A percentile compares a stretch with the other conserved stretches of the same genome.
Evolutionary conservation across 495 filamentous ascomycete genomes (phyloP).

Genomic region (Trichoderma gamsii): DNA sequence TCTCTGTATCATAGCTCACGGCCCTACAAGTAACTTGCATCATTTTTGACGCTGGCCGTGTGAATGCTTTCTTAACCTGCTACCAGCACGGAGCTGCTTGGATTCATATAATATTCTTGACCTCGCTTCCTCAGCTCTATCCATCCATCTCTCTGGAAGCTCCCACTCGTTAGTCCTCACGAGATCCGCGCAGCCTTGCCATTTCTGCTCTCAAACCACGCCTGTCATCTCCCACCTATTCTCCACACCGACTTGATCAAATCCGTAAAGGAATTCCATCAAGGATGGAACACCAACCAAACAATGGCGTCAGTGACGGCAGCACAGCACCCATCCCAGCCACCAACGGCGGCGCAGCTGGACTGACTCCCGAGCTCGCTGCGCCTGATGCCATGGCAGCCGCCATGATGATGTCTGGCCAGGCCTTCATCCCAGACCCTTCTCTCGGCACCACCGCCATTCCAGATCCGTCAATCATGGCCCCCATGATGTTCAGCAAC

Average conservation of each 20-base stretch:
- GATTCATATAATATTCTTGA: background rate
- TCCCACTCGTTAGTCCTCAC: background rate
- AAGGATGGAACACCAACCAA: background rate
- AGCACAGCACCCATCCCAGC: background rate
- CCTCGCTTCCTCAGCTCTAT: background rate
- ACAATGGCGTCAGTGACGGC: background rate
- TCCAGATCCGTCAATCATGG: background rate
- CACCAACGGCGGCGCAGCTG: background rate
- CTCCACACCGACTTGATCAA: background rate
- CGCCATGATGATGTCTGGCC: conserved; percentile 1
- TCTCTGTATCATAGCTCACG: background rate
- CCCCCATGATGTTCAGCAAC: conserved; percentile 6
- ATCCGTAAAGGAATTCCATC: background rate
- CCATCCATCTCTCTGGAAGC: background rate
- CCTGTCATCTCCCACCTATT: background rate
- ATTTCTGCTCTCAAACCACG: background rate
- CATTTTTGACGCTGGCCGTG: background rate
- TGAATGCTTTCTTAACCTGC: background rate
- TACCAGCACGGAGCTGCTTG: background rate
- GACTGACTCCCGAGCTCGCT: background rate
- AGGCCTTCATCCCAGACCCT: background rate
- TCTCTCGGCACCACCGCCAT: background rate
- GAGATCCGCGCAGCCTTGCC: background rate
- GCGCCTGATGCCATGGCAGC: background rate
- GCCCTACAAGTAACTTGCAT: background rate